These are phyloP conservation scores for Hysterangium stoloniferum DNA, from an alignment of 768 basidiomycete genomes.

Conservation along the genomic window DNA sequence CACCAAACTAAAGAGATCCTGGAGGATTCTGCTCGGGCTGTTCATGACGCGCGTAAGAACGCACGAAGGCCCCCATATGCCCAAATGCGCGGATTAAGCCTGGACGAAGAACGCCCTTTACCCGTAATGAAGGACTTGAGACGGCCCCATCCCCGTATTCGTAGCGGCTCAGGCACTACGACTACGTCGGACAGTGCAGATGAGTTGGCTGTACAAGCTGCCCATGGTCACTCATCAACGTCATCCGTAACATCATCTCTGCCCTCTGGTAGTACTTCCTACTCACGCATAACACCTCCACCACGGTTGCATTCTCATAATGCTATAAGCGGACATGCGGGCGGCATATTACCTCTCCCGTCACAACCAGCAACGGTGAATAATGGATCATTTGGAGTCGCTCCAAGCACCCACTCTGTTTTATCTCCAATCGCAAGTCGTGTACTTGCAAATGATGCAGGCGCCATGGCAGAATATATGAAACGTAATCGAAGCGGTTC, in stretches of 20 bases:
- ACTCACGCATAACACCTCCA: conserved; percentile 29
- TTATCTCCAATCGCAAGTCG: conserved; percentile 74
- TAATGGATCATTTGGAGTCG: background rate
- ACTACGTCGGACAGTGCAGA: conserved; percentile 76
- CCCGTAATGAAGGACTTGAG: conserved; percentile 22
- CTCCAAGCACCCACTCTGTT: conserved; percentile 33
- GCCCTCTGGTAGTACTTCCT: conserved; percentile 45
- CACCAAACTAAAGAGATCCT: conserved; percentile 69
- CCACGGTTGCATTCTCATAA: conserved; percentile 15
- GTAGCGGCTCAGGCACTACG: conserved; percentile 76
- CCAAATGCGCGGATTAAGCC: conserved; percentile 19
- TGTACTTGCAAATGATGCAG: conserved; percentile 77
- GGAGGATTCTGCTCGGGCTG: conserved; percentile 73
- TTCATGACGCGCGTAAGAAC: conserved; percentile 57
- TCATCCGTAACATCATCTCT: conserved; percentile 26
- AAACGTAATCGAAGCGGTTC: conserved; percentile 70
- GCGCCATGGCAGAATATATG: conserved; percentile 83
- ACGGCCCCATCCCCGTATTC: conserved; percentile 38
- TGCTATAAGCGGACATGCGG: background rate
- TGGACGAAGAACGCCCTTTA: conserved; percentile 10
- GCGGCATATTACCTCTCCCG: conserved; percentile 1
- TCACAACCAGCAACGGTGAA: background rate
- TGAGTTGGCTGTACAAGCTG: conserved; percentile 35
- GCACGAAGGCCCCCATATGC: conserved; percentile 62
- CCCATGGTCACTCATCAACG: conserved; percentile 41